These are phyloP conservation scores for Athelia sp. DNA, from an alignment of 1,284 basidiomycete species.

Conservation along the genomic window DNA sequence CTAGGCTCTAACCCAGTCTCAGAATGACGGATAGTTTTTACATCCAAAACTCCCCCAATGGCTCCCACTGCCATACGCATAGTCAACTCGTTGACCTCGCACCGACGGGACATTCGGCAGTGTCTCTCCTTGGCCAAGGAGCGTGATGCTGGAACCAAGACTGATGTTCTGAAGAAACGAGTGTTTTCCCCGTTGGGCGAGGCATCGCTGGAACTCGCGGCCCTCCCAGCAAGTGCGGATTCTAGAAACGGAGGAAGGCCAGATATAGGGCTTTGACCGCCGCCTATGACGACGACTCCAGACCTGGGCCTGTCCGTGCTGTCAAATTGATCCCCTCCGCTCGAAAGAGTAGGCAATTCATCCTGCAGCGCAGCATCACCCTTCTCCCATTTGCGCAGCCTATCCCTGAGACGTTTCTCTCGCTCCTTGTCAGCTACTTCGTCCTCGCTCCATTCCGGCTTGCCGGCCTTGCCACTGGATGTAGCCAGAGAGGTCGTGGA, in stretches of 20 bases:
- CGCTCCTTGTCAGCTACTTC: conserved; percentile 57
- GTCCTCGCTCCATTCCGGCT: conserved; percentile 57
- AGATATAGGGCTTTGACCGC: conserved; percentile 20
- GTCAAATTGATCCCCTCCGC: conserved; percentile 31
- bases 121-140: conserved; percentile 51
- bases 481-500: conserved; percentile 13
- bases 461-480: conserved; percentile 20
- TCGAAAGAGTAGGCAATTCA: conserved; percentile 53
- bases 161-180: conserved; percentile 66
- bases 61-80: conserved; percentile 76
- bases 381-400: conserved; percentile 68
- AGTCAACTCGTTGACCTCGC: conserved; percentile 73
- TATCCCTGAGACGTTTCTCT: conserved; percentile 62
- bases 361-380: conserved; percentile 49
- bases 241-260: conserved; percentile 21
- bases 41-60: conserved; percentile 63
- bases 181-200: conserved; percentile 19
- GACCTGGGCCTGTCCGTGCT: conserved; percentile 29
- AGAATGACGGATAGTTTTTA: not conserved
- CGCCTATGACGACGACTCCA: conserved; percentile 51
- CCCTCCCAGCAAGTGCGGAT: conserved; percentile 7
- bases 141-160: conserved; percentile 64
- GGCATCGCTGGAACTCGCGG: conserved; percentile 9
- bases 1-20: conserved; percentile 12
- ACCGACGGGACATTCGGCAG: conserved; percentile 55